Base-by-base conservation (phyloP, 176 grass and related monocot species). In the Oryza officinalis region DNA sequence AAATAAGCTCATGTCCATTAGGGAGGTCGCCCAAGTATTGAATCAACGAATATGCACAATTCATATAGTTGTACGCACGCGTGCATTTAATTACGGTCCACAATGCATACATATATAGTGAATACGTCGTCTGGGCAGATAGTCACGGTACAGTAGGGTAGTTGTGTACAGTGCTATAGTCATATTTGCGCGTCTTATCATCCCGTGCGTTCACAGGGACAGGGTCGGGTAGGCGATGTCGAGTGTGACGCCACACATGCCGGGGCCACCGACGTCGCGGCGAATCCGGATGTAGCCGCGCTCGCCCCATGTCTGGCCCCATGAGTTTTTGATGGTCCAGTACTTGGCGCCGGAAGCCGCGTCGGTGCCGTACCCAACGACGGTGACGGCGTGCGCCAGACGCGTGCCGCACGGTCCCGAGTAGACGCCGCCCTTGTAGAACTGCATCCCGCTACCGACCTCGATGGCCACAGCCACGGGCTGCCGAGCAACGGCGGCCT, bases 251-350 rank as follows among this genome's bases (percentile, higher is more conserved):
- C 78, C 88, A 41, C 72, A 81, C 8, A 86, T 8, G 0, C 83
- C 83, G 0, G 41, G 22, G 13, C 57, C 72, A 0, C 45, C 46
- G 44, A 72, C 11, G 44, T 78, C 67, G 10, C 72, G 78, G 25
- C n/a, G 72, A 13, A 89, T 72, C 1, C 88, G 9, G 2, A 86
- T 25, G 83, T 66, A 89, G 2, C 88, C 83, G 44, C 2, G 20
- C 72, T 89, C 83, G 14, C 88, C 88, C 83, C 88, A 82, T 9
- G 4, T 3, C 25, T 31, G 18, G 0, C 88, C 83, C 88, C 78
- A 89, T 27, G 88, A 90, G 73, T 86, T 90, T 73, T 86, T 90
- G 20, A 90, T 73, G 73, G 82, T 52, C 83, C 83, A 90, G 78
- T 72, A 90, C 78, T 86, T 90, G 18, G 13, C 5, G 7, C 83